Percentiles rank a stretch among this genome's conserved stretches.
Evolutionary conservation across 2,329 filamentous ascomycete genomes (phyloP).

Genomic region (Fusarium anthophilum): DNA sequence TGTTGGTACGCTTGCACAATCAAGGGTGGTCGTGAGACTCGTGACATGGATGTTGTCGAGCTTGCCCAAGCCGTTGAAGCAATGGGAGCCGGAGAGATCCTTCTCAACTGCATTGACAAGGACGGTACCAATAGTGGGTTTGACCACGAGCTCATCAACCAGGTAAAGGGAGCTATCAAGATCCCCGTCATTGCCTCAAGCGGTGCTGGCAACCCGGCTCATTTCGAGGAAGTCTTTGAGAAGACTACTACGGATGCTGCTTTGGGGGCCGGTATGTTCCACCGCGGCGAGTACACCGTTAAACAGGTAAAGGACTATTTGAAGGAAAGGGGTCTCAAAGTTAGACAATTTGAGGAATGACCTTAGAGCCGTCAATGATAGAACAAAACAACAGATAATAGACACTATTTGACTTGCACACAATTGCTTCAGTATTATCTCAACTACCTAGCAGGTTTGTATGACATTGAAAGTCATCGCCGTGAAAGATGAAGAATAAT

Average conservation of each 20-base stretch:
- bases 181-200: constrained; percentile 97
- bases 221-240: constrained; percentile 91
- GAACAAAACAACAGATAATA: constrained; percentile 7
- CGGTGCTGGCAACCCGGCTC: constrained; percentile 85
- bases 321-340: constrained; percentile 73
- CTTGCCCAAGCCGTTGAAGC: constrained; percentile 89
- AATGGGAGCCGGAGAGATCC: constrained; percentile 93
- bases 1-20: constrained; percentile 99
- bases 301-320: constrained; percentile 91
- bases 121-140: constrained; percentile 96
- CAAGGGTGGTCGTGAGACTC: constrained; percentile 93
- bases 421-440: constrained; percentile 23
- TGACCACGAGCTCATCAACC: constrained; percentile 87
- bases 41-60: constrained; percentile 92
- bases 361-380: constrained; percentile 18
- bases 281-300: constrained; percentile 93
- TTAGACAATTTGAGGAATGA: constrained; percentile 79
- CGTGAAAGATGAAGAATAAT: constrained; percentile 11
- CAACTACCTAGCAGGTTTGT: constrained; percentile 20
- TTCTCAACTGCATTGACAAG: constrained; percentile 97
- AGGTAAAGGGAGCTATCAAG: constrained; percentile 85
- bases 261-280: constrained; percentile 96
- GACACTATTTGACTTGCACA: not conserved
- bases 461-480: constrained; percentile 4
- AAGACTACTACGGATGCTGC: constrained; percentile 90